Evolutionary conservation across 2,329 filamentous ascomycete genomes (phyloP).

Genomic region (Aureobasidium sp.): DNA sequence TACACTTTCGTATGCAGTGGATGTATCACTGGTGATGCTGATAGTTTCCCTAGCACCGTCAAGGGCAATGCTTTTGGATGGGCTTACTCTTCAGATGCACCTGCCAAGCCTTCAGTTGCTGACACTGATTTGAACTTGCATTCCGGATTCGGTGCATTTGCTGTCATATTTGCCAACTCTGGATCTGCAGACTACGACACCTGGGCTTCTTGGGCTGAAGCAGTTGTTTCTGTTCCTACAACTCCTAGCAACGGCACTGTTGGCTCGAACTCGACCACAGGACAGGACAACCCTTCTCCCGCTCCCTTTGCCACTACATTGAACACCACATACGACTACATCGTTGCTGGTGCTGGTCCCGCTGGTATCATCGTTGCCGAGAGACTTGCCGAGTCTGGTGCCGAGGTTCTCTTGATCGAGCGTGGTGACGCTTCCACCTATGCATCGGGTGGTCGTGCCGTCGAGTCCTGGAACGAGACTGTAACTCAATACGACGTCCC

Average conservation of each 20-base stretch:
- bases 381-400: conserved; percentile 43
- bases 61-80: conserved; percentile 16
- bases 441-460: not conserved
- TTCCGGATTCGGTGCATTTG: conserved; percentile 13
- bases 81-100: conserved; percentile 13
- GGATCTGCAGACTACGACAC: conserved; percentile 9
- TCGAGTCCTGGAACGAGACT: conserved; percentile 28
- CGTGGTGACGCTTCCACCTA: conserved; percentile 37
- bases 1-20: conserved; percentile 46
- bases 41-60: conserved; percentile 13
- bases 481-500: conserved; percentile 32
- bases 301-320: not conserved
- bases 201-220: conserved; percentile 12
- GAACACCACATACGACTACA: conserved; percentile 20
- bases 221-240: not conserved
- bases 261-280: not conserved
- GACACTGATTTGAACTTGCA: conserved; percentile 12
- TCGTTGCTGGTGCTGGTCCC: conserved; percentile 44
- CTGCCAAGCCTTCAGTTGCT: not conserved
- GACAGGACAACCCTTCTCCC: not conserved
- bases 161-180: conserved; percentile 9
- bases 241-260: not conserved
- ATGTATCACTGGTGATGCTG: conserved; percentile 22
- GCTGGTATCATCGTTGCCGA: conserved; percentile 47
- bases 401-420: conserved; percentile 46